A percentile compares a stretch with the other conserved stretches of the same genome.
These are phyloP conservation scores for Pichia nanzhaoensis DNA, from an alignment of 805 yeast species.

Conservation along the genomic window DNA sequence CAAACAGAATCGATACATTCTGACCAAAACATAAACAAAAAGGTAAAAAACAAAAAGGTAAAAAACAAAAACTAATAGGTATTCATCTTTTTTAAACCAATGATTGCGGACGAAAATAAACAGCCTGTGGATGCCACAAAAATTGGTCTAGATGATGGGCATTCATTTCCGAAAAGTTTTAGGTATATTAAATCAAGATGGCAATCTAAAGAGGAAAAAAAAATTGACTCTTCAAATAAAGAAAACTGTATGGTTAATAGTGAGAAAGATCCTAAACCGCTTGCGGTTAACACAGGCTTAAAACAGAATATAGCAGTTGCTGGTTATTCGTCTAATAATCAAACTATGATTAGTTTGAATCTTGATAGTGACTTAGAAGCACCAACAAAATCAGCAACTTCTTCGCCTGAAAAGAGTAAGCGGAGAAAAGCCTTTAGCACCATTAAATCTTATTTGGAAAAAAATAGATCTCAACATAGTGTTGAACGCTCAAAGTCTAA, in stretches of 20 bases:
- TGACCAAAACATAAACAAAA: too few relatives aligned
- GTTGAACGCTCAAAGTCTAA: background rate
- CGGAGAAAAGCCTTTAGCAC: slow-evolving; percentile 9
- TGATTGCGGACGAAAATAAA: background rate
- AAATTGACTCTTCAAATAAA: background rate
- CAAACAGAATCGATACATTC: too few relatives aligned
- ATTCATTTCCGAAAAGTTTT: slow-evolving; percentile 20
- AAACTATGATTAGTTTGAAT: background rate
- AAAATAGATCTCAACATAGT: slow-evolving; percentile 7
- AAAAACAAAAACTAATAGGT: too few relatives aligned
- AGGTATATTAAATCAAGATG: slow-evolving; percentile 21
- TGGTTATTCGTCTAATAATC: background rate
- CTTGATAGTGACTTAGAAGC: background rate
- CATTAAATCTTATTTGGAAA: slow-evolving; percentile 5
- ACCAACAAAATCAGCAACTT: background rate
- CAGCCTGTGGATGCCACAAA: background rate
- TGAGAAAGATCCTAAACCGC: background rate
- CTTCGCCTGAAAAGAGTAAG: slow-evolving; percentile 2
- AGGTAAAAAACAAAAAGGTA: too few relatives aligned
- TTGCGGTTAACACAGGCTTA: background rate
- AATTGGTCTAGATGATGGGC: slow-evolving; percentile 14
- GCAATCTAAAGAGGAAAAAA: slow-evolving; percentile 14
- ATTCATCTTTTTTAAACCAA: background rate
- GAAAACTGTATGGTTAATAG: background rate
- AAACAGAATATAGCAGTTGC: background rate